Evolutionary conservation across 345 rosid species (phyloP).

Genomic region (Clarkia xantiana): DNA sequence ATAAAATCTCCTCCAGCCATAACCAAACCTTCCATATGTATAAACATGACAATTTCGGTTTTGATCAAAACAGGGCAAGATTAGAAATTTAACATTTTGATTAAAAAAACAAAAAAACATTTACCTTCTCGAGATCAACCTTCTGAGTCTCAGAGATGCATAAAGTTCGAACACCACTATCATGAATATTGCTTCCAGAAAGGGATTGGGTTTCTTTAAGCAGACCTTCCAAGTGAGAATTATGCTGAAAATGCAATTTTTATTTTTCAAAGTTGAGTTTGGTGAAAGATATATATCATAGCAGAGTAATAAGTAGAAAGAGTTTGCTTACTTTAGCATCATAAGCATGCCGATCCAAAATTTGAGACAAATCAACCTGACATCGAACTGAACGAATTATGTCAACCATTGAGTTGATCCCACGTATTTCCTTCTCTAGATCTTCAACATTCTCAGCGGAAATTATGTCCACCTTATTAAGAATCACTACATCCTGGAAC

Average conservation of each 20-base stretch:
- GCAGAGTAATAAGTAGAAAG: not conserved
- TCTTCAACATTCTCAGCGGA: slow-evolving; percentile 44
- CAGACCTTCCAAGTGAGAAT: slow-evolving; percentile 47
- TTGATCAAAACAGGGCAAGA: not conserved
- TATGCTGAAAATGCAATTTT: slow-evolving; percentile 27
- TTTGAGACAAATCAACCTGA: slow-evolving; percentile 60
- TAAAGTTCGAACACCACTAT: slow-evolving; percentile 57
- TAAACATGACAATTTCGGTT: not conserved
- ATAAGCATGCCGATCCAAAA: slow-evolving; percentile 66
- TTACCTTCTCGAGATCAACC: slow-evolving; percentile 71
- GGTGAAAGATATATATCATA: too few relatives aligned
- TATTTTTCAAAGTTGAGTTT: too few relatives aligned
- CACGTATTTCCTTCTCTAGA: slow-evolving; percentile 59
- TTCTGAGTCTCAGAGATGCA: slow-evolving; percentile 46
- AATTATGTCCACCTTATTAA: slow-evolving; percentile 91
- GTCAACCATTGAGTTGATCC: slow-evolving; percentile 64
- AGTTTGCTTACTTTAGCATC: slow-evolving; percentile 58
- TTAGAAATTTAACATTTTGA: too few relatives aligned
- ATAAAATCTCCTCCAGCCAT: slow-evolving; percentile 89
- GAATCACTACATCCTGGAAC: slow-evolving; percentile 73
- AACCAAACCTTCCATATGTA: slow-evolving; percentile 33
- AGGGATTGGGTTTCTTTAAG: slow-evolving; percentile 50
- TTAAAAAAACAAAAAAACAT: too few relatives aligned
- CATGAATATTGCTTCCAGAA: slow-evolving; percentile 55
- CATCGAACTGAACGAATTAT: slow-evolving; percentile 58